A percentile compares a stretch with the other conserved stretches of the same genome.
phyloP scores from a whole-genome alignment of 768 basidiomycete species.

The Aureoboletus auriporus region DNA sequence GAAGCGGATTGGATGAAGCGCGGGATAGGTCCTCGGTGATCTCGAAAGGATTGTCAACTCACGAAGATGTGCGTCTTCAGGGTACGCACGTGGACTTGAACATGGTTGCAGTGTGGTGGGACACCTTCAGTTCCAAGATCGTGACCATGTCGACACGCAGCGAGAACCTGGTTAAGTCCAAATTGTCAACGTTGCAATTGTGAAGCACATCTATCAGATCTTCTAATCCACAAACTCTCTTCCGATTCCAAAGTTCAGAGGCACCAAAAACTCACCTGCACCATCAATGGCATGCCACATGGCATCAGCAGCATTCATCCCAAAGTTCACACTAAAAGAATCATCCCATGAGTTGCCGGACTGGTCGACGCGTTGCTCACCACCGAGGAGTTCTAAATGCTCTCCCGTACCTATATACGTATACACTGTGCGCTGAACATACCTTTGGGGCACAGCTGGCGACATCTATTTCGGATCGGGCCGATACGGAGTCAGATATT shows the following conservation, averaged over 20 bases:
- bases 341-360: neutral
- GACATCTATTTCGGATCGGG: slow-evolving; percentile 41
- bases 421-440: neutral
- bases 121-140: no score
- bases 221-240: no score
- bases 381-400: slow-evolving; percentile 1
- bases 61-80: no score
- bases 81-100: no score
- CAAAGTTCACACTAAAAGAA: slow-evolving; percentile 1
- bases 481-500: slow-evolving; percentile 51
- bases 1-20: no score
- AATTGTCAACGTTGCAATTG: no score
- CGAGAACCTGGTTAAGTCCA: no score
- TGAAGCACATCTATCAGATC: no score
- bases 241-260: neutral
- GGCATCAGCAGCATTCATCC: neutral
- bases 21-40: neutral
- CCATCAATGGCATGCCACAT: neutral
- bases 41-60: no score
- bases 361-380: neutral
- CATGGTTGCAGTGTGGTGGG: no score
- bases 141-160: no score
- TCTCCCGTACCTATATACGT: neutral
- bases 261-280: neutral
- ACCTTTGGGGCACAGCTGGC: slow-evolving; percentile 51